Conservation (phyloP, 345 rosid species). For the Cardiospermum halicacabum region DNA sequence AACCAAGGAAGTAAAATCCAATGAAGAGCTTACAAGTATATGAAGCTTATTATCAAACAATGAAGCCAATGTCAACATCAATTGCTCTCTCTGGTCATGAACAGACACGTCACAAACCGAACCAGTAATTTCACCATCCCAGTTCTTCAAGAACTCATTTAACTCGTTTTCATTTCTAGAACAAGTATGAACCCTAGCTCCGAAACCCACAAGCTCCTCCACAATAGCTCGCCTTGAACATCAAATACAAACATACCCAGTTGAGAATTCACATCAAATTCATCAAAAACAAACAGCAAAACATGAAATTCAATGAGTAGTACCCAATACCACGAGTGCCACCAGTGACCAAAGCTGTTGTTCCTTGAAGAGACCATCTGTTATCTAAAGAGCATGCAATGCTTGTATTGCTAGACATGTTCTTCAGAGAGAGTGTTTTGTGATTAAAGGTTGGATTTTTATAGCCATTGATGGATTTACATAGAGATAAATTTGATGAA, state of each 20-base stretch:
- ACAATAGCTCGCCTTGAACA: slow-evolving; percentile 63
- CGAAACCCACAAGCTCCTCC: slow-evolving; percentile 62
- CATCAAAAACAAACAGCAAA: background rate
- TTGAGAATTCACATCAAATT: background rate
- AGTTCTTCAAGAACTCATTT: slow-evolving; percentile 34
- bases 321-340: slow-evolving; percentile 79
- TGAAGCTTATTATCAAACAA: slow-evolving; percentile 46
- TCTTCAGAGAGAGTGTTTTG: background rate
- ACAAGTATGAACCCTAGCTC: slow-evolving; percentile 72
- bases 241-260: slow-evolving; percentile 9
- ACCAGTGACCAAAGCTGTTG: slow-evolving; percentile 55
- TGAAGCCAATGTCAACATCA: slow-evolving; percentile 40
- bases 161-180: slow-evolving; percentile 54
- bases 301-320: background rate
- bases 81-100: slow-evolving; percentile 34
- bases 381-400: background rate
- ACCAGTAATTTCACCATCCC: slow-evolving; percentile 53
- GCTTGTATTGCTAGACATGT: background rate
- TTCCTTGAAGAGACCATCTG: slow-evolving; percentile 52
- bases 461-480: background rate
- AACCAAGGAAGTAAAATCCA: background rate
- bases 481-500: background rate
- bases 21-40: slow-evolving; percentile 43
- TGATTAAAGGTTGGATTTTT: background rate
- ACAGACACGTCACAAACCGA: slow-evolving; percentile 61